phyloP scores from a whole-genome alignment of 768 basidiomycete genomes.

The Leucosporidium scottii region DNA sequence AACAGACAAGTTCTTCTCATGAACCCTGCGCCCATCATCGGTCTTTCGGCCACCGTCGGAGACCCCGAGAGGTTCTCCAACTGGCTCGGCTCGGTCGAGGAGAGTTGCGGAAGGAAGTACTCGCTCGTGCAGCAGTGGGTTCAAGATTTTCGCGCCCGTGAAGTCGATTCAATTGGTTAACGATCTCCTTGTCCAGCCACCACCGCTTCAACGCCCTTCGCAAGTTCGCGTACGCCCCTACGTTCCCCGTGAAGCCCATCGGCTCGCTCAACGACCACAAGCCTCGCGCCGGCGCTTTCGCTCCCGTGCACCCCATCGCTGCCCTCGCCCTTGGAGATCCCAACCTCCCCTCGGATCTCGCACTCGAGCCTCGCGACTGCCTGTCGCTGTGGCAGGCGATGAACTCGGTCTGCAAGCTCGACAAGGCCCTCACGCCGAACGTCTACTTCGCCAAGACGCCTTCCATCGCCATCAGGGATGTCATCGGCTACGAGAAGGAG shows the following conservation, averaged over 20 bases:
- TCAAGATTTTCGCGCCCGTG: background rate
- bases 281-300: conserved; percentile 44
- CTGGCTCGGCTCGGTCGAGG: conserved; percentile 61
- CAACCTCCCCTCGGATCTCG: conserved; percentile 58
- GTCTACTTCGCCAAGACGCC: conserved; percentile 47
- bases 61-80: conserved; percentile 57
- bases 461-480: conserved; percentile 55
- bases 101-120: conserved; percentile 55
- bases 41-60: conserved; percentile 65
- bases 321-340: conserved; percentile 49
- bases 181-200: conserved; percentile 23
- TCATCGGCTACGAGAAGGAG: conserved; percentile 54
- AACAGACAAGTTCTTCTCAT: conserved; percentile 59
- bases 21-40: conserved; percentile 61
- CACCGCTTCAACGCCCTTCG: conserved; percentile 68
- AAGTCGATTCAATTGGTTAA: background rate
- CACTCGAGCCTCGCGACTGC: conserved; percentile 57
- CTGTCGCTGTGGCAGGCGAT: conserved; percentile 53
- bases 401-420: conserved; percentile 17
- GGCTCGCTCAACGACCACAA: conserved; percentile 38
- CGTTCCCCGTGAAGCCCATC: conserved; percentile 30
- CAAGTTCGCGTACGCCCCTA: conserved; percentile 55
- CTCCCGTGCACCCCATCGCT: conserved; percentile 60
- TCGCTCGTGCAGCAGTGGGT: conserved; percentile 53
- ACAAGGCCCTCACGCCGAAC: conserved; percentile 46